Evolutionary conservation across 2,329 filamentous ascomycete genomes (phyloP).

Genomic region (Raffaelea albimanens): DNA sequence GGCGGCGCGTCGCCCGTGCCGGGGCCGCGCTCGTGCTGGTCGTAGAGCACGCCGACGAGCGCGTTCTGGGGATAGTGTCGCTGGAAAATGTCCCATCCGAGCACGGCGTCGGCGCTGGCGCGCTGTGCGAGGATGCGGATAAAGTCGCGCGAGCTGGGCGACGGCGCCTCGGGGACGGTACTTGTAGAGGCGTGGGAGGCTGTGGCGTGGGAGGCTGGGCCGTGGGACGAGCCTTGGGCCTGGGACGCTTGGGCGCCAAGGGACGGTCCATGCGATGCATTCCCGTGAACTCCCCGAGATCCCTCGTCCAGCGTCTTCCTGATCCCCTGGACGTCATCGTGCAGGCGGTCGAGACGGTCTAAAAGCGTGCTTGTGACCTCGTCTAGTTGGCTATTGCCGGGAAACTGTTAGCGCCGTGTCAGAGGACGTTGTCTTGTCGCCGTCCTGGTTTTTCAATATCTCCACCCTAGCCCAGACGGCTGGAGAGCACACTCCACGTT

Average conservation of each 20-base stretch:
- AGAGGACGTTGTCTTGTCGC: neutral
- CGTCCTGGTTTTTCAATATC: neutral
- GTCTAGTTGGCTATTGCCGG: neutral
- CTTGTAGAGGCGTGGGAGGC: neutral
- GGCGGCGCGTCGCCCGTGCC: neutral
- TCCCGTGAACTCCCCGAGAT: neutral
- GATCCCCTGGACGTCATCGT: neutral
- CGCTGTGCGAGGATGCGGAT: neutral
- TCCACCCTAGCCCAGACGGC: too few relatives aligned
- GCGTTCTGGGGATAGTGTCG: neutral
- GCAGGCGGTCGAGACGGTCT: neutral
- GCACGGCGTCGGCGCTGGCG: neutral
- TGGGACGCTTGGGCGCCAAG: neutral
- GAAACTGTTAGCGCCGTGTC: neutral
- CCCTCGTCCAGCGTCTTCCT: neutral
- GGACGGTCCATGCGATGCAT: neutral
- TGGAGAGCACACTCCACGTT: too few relatives aligned
- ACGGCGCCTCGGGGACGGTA: neutral
- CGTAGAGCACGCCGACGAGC: neutral
- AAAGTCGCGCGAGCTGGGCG: neutral
- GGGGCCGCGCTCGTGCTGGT: too few relatives aligned
- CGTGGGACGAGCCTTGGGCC: too few relatives aligned
- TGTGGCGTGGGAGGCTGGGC: neutral
- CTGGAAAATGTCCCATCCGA: neutral
- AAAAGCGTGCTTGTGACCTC: neutral